Evolutionary conservation across 768 basidiomycete genomes (phyloP).

Genomic region (Panaeolus cyanescens): DNA sequence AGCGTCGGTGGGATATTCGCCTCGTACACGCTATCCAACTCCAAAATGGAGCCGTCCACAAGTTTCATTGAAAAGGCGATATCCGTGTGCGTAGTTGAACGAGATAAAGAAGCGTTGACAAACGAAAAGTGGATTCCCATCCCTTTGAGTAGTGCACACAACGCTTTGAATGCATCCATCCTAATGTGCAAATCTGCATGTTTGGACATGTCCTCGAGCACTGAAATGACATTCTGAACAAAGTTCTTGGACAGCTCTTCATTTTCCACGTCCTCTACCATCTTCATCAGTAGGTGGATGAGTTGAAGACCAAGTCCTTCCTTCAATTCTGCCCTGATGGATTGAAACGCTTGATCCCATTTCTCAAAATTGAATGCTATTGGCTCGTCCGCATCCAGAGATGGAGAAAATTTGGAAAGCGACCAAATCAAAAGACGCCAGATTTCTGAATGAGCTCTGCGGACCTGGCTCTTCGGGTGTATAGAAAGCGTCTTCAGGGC

Average conservation of each 20-base stretch:
- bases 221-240: constrained; percentile 15
- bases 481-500: constrained; percentile 9
- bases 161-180: constrained; percentile 8
- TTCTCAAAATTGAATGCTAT: constrained; percentile 11
- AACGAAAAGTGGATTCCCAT: constrained; percentile 19
- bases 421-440: constrained; percentile 64
- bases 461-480: constrained; percentile 4
- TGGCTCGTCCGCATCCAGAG: constrained; percentile 29
- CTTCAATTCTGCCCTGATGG: constrained; percentile 49
- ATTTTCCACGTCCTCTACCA: not conserved
- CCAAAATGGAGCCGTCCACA: constrained; percentile 41
- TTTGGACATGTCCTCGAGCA: constrained; percentile 11
- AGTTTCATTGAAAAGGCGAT: constrained; percentile 32
- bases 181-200: not conserved
- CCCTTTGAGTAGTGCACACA: constrained; percentile 29
- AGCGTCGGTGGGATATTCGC: constrained; percentile 4
- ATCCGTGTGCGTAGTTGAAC: not conserved
- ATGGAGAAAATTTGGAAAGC: constrained; percentile 31
- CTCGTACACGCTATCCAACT: not conserved
- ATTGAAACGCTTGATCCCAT: constrained; percentile 37
- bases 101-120: not conserved
- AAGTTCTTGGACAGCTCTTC: constrained; percentile 7
- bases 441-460: constrained; percentile 19
- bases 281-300: constrained; percentile 36
- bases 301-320: constrained; percentile 46